phyloP scores from a whole-genome alignment of 2,329 filamentous ascomycete genomes.

The Hypoxylon sp. region DNA sequence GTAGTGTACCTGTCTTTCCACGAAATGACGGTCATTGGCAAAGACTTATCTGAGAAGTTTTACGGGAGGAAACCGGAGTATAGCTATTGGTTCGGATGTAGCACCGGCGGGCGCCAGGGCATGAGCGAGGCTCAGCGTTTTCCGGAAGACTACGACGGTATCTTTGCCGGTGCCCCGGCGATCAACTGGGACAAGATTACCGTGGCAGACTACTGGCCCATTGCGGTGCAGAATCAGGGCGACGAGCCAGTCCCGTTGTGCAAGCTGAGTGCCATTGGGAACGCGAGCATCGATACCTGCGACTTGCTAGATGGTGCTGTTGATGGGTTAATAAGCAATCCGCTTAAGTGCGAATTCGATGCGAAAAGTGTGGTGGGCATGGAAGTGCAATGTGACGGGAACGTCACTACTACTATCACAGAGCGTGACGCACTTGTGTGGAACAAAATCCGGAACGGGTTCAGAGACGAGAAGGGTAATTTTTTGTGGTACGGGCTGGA shows the following conservation, averaged over 20 bases:
- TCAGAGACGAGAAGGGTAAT: not conserved
- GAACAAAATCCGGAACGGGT: not conserved
- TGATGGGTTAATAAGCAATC: conserved; percentile 63
- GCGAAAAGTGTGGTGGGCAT: conserved; percentile 58
- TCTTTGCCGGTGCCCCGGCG: conserved; percentile 61
- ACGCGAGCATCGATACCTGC: conserved; percentile 62
- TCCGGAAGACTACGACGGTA: conserved; percentile 68
- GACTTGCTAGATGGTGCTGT: conserved; percentile 64
- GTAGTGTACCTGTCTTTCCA: conserved; percentile 56
- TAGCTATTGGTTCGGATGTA: conserved; percentile 70
- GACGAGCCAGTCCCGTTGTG: not conserved
- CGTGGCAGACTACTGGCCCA: conserved; percentile 57
- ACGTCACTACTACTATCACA: conserved; percentile 53
- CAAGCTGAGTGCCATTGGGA: conserved; percentile 26
- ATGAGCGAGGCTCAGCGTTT: conserved; percentile 65
- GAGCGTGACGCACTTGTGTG: not conserved
- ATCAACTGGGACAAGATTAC: conserved; percentile 45
- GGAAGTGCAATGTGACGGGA: conserved; percentile 50
- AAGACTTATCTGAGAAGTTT: conserved; percentile 62
- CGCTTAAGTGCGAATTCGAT: conserved; percentile 59
- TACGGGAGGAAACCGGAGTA: conserved; percentile 62
- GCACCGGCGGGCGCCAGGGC: conserved; percentile 69
- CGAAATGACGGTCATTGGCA: conserved; percentile 64
- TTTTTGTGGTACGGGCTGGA: not conserved
- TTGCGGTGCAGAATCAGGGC: conserved; percentile 29